A percentile compares a stretch with the other conserved stretches of the same genome.
Evolutionary conservation across 805 yeast genomes (phyloP).

Genomic region (Torulaspora indica): DNA sequence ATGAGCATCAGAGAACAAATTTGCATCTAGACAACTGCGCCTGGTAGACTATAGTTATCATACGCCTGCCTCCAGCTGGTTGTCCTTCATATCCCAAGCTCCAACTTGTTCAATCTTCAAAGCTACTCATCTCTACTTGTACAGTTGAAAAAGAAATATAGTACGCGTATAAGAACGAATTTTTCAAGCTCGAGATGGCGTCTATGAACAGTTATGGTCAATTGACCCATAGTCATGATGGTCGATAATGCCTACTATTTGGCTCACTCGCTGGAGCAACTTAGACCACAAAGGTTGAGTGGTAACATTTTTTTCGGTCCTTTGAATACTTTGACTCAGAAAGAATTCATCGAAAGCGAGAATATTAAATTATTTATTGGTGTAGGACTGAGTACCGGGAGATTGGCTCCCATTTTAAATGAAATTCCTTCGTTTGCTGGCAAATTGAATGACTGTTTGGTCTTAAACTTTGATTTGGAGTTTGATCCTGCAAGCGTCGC

Average conservation of each 20-base stretch:
- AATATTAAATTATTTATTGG: constrained; percentile 41
- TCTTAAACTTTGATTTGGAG: constrained; percentile 37
- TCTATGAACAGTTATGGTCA: constrained; percentile 1
- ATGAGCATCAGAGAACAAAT: no score
- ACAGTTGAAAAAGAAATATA: constrained; percentile 4
- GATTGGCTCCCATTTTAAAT: constrained; percentile 29
- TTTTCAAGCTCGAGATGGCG: constrained; percentile 3
- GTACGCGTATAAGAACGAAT: constrained; percentile 6
- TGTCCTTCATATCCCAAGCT: no score
- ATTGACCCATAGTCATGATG: constrained; percentile 4
- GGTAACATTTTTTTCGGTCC: constrained; percentile 47
- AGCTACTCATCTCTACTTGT: no score
- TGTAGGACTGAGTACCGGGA: constrained; percentile 34
- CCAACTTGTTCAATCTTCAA: no score
- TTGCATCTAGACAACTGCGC: no score
- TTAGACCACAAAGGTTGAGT: constrained; percentile 40
- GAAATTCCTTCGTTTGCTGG: background rate
- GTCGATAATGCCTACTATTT: constrained; percentile 13
- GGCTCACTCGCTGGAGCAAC: constrained; percentile 14
- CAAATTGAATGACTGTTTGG: constrained; percentile 28
- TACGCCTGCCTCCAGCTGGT: no score
- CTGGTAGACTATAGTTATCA: no score
- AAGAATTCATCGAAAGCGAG: constrained; percentile 36
- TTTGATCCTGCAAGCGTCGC: constrained; percentile 29
- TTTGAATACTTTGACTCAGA: constrained; percentile 39